Evolutionary conservation across 2,329 filamentous ascomycete genomes (phyloP).

Genomic region (Lasiodiplodia citricola): DNA sequence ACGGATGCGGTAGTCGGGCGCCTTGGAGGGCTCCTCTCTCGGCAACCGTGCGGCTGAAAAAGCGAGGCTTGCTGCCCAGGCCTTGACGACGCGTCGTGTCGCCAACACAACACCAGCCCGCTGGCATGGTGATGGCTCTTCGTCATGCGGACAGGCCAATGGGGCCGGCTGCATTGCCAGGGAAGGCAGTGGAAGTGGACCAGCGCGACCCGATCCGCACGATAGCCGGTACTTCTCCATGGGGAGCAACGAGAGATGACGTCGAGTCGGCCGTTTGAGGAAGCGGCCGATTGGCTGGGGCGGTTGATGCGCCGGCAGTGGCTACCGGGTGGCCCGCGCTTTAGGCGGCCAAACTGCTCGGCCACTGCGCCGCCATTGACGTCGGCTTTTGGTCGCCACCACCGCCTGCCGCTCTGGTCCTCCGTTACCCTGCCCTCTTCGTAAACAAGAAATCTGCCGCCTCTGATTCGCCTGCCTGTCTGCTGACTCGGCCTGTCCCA

Average conservation of each 20-base stretch:
- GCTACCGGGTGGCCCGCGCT: neutral
- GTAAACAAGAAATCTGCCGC: neutral
- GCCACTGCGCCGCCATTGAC: slow-evolving; percentile 8
- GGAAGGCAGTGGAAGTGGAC: neutral
- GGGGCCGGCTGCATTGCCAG: neutral
- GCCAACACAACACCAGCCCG: neutral
- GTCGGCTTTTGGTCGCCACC: slow-evolving; percentile 12
- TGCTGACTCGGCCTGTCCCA: neutral
- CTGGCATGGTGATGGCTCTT: neutral
- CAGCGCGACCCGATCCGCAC: slow-evolving; percentile 12
- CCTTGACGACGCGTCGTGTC: neutral
- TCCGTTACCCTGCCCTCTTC: neutral
- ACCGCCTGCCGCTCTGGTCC: neutral
- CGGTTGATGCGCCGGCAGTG: slow-evolving; percentile 14
- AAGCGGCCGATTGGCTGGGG: neutral
- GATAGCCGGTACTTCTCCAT: neutral
- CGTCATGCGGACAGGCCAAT: slow-evolving; percentile 5
- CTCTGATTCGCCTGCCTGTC: neutral
- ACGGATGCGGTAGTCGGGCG: neutral
- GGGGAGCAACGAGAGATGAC: neutral
- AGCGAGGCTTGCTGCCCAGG: slow-evolving; percentile 10
- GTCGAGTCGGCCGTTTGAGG: slow-evolving; percentile 4
- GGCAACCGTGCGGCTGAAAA: slow-evolving; percentile 4
- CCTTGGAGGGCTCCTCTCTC: slow-evolving; percentile 1
- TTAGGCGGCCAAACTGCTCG: neutral